Evolutionary conservation across 2,329 filamentous ascomycete genomes (phyloP), one percentile per base, ranked within the genome.

Genomic region (Falciphora oryzae): DNA sequence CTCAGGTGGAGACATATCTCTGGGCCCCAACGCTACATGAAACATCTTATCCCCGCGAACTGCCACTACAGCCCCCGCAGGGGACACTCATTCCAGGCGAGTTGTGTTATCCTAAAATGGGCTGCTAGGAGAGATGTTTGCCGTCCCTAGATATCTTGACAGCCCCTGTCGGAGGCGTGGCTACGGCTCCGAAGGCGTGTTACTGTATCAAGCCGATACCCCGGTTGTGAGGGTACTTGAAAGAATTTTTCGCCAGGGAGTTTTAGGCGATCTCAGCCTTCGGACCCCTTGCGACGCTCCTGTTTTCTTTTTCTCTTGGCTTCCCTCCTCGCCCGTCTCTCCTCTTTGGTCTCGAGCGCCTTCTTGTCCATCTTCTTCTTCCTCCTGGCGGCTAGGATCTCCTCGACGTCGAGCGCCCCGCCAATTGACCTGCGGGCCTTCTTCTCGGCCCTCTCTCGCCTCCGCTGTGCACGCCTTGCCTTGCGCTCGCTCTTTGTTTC

Each of bases 391-490:
- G 62, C 57, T 2, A 63, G 32, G 22, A 63, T 59, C 27, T 57
- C 32, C 57, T 63, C 62, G 18, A 63, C 57, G 70, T 68, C 71
- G 72, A 66, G 67, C 66, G 73, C 70, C 70, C 75, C 76, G 13
- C 70, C 71, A 8, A 22, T 25, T 67, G 72, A 74, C 65, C 74
- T 77, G 68, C 73, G 76, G 16, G 74, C 72, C 31, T 72, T 73
- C 66, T 73, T 71, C 61, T 70, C 67, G 22, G 68, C 69, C 63
- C 68, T 70, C 63, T 69, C 69, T 57, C 64, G 62, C 62, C 66
- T 67, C 66, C 72, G 77, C 68, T 70, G 76, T 68, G 68, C 75
- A 70, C 77, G 79, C 66, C 71, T 76, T 64, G 69, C 75, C 66
- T 68, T 72, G 67, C 71, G 71, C 69, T 75, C 74, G 44, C 65